Evolutionary conservation across 2,329 filamentous ascomycete species (phyloP), one percentile per base, ranked within the genome.

Genomic region (Fusarium haematococcum): DNA sequence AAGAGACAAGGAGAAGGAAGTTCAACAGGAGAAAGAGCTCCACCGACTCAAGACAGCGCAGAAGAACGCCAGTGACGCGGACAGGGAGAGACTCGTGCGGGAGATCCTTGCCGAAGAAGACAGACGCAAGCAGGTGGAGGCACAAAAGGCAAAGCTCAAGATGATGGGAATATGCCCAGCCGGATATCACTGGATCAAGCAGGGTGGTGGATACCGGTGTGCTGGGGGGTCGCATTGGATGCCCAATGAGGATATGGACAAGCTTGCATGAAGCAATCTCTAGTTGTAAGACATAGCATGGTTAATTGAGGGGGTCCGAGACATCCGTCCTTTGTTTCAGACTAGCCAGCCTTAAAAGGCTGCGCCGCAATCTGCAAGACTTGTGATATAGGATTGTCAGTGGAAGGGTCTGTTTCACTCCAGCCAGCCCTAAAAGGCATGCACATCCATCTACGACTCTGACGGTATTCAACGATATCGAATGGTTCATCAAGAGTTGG

Each of bases 141-240:
- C 80, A 20, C 80, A 75, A 13, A 85, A 88, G 80, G 73, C 77
- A 43, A 91, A 87, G 75, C 56, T 78, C 94, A 72, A 81, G 78
- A 72, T 33, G 73, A 84, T 90, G 83, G 92, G 92, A 0, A 59
- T 80, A 0, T 95, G 92, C 79, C 83, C 85, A 0, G 41, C 64
- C 20, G 92, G 92, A 0, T 94, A 57, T 76, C 63, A 67, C 0
- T 95, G 92, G 92, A 89, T 92, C 30, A 89, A 88, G 74, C 87
- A 91, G 75, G 45, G 3, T 2, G 78, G 76, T 1, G 92, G 92
- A 0, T 94, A 90, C 80, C 80, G 91, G 6, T 94, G 92, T 81
- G 86, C 86, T 0, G 92, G 88, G 0, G 92, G 92, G 0, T 78
- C 77, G 3, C 92, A 94, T 81, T 92, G 66, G 68, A 32, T 81